Evolutionary conservation across 176 grass and related monocot genomes (phyloP).

Genomic region (Carex myosuroides): DNA sequence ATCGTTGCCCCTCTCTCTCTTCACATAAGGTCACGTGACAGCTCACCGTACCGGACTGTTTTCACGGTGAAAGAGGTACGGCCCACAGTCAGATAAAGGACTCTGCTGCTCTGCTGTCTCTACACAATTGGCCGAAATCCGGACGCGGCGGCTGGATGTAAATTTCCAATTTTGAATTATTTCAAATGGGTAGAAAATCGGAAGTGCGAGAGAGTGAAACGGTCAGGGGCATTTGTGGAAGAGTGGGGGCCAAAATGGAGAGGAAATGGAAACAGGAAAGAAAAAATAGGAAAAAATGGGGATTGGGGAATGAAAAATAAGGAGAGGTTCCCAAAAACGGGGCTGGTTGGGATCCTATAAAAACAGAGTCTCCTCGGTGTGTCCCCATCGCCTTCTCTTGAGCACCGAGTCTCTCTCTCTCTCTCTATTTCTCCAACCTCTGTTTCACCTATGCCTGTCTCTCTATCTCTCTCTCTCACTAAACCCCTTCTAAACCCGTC

Average conservation of each 20-base stretch:
- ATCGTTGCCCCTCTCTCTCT: neutral
- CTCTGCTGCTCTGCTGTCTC: neutral
- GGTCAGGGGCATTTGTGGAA: neutral
- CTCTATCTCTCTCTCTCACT: neutral
- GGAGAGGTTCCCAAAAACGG: constrained; percentile 33
- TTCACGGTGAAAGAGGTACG: neutral
- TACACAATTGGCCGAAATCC: neutral
- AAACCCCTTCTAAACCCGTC: neutral
- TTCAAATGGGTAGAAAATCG: neutral
- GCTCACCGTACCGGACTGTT: neutral
- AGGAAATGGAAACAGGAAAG: neutral
- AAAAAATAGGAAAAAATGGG: neutral
- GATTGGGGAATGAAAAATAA: constrained; percentile 20
- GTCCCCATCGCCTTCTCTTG: constrained; percentile 15
- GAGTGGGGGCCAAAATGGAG: neutral
- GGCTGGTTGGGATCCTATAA: constrained; percentile 47
- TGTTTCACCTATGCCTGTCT: neutral
- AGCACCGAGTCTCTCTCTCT: neutral
- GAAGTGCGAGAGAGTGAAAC: neutral
- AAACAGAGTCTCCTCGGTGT: constrained; percentile 16
- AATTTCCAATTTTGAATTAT: neutral
- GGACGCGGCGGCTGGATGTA: constrained; percentile 13
- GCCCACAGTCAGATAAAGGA: constrained; percentile 16
- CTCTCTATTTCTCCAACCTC: neutral
- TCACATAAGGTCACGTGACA: neutral